phyloP scores from a whole-genome alignment of 2,329 filamentous ascomycete species.

The Monilinia laxa region DNA sequence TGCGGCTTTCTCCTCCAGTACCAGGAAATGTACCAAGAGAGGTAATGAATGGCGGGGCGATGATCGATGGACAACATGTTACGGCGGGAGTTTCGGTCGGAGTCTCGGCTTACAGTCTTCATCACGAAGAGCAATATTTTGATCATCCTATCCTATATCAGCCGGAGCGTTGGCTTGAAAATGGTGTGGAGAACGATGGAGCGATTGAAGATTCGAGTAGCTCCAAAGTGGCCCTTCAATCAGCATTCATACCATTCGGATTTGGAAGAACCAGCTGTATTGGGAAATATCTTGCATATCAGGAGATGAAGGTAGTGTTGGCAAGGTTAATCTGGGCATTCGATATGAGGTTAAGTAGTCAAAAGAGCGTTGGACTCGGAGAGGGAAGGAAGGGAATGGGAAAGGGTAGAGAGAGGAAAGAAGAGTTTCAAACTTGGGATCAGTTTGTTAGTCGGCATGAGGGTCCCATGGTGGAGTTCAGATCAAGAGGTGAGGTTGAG shows the following conservation, averaged over 20 bases:
- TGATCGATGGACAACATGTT: slow-evolving; percentile 36
- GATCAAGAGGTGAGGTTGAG: background rate
- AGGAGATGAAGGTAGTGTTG: slow-evolving; percentile 24
- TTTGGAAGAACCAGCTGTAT: slow-evolving; percentile 2
- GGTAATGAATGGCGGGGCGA: slow-evolving; percentile 27
- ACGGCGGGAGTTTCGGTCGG: slow-evolving; percentile 46
- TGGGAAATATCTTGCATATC: slow-evolving; percentile 11
- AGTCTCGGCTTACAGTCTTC: slow-evolving; percentile 43
- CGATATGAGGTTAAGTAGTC: slow-evolving; percentile 7
- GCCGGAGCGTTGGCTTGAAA: background rate
- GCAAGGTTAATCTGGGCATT: slow-evolving; percentile 10
- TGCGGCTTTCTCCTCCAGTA: slow-evolving; percentile 34
- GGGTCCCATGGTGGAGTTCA: slow-evolving; percentile 11
- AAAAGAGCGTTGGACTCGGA: background rate
- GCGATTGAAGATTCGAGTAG: background rate
- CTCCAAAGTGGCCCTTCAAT: background rate
- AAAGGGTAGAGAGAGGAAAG: background rate
- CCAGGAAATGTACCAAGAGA: slow-evolving; percentile 30
- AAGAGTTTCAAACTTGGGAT: slow-evolving; percentile 10
- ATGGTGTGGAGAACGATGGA: background rate
- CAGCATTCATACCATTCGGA: slow-evolving; percentile 10
- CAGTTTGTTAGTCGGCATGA: slow-evolving; percentile 17
- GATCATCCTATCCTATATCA: background rate
- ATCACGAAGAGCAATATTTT: slow-evolving; percentile 8
- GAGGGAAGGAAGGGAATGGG: slow-evolving; percentile 5